These are phyloP conservation scores for Pseudozyma thailandica DNA, from an alignment of 1,284 basidiomycete genomes.

Conservation along the genomic window DNA sequence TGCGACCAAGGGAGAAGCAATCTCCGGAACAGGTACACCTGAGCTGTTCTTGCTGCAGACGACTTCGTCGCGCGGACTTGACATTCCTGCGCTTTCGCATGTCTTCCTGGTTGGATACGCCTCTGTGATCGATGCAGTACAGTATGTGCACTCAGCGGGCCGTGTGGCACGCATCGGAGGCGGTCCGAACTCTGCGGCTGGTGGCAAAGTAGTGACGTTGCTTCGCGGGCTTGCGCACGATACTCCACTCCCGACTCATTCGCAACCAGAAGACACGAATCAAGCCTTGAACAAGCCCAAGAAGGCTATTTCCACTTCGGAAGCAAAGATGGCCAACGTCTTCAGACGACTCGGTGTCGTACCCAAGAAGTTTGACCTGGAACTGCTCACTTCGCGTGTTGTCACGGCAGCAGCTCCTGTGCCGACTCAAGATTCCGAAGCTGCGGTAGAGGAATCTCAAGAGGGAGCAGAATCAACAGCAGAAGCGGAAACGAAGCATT, in stretches of 20 bases:
- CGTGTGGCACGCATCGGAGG: conserved; percentile 60
- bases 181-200: conserved; percentile 11
- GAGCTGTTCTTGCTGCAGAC: conserved; percentile 58
- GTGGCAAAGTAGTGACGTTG: conserved; percentile 60
- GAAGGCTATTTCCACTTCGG: conserved; percentile 38
- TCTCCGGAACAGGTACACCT: conserved; percentile 2
- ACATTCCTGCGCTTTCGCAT: conserved; percentile 61
- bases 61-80: conserved; percentile 61
- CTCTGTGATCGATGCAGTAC: conserved; percentile 58
- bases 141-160: conserved; percentile 64
- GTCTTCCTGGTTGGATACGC: conserved; percentile 62
- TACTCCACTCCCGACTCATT: conserved; percentile 21
- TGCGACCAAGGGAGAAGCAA: neutral
- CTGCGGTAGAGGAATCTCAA: neutral
- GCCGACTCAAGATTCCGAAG: neutral
- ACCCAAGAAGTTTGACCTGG: conserved; percentile 44
- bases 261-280: conserved; percentile 1
- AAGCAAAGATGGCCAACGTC: conserved; percentile 58
- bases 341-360: conserved; percentile 53
- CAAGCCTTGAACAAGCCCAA: neutral
- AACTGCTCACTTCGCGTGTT: conserved; percentile 19
- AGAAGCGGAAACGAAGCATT: no score
- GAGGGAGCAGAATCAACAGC: neutral
- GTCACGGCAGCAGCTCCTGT: neutral
- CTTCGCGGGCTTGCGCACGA: conserved; percentile 49